These are phyloP conservation scores for Xerocomellus intermedius DNA, from an alignment of 768 basidiomycete species.

Conservation along the genomic window DNA sequence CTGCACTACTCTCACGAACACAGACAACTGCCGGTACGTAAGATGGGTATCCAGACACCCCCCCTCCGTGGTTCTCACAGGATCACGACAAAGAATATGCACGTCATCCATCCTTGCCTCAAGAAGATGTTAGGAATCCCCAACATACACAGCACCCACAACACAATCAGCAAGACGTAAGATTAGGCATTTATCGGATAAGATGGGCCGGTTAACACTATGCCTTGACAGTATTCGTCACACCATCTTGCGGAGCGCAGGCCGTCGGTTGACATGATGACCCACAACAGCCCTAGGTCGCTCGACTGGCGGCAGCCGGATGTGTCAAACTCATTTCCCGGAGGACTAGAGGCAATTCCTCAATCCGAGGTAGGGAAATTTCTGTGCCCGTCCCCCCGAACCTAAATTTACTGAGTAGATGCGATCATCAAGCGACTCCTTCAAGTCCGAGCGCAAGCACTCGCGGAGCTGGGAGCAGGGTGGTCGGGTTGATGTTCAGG, in stretches of 20 bases:
- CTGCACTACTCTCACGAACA: conserved; percentile 35
- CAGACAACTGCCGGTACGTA: conserved; percentile 35
- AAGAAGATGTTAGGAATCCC: conserved; percentile 31
- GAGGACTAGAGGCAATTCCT: conserved; percentile 31
- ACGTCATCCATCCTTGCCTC: conserved; percentile 31
- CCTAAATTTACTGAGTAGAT: conserved; percentile 35
- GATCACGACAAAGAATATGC: conserved; percentile 30
- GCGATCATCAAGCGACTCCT: conserved; percentile 39
- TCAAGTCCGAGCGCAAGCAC: conserved; percentile 53
- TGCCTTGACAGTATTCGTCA: conserved; percentile 29
- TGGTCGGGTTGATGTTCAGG: conserved; percentile 34
- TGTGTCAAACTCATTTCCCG: conserved; percentile 29
- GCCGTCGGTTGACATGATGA: conserved; percentile 32
- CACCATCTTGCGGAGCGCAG: conserved; percentile 35
- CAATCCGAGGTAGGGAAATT: conserved; percentile 33
- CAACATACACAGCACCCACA: conserved; percentile 30
- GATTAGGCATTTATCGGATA: conserved; percentile 18
- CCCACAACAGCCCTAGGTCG: conserved; percentile 34
- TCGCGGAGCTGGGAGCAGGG: conserved; percentile 61
- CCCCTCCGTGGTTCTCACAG: conserved; percentile 19
- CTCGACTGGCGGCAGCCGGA: conserved; percentile 35
- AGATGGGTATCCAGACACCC: conserved; percentile 10
- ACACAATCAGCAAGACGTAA: conserved; percentile 35
- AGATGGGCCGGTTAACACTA: conserved; percentile 19
- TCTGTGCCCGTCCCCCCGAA: conserved; percentile 13